Percentiles rank a stretch among this genome's conserved stretches.
These are phyloP conservation scores for Eucalyptus fibrosa DNA, from an alignment of 345 rosid genomes.

Conservation along the genomic window DNA sequence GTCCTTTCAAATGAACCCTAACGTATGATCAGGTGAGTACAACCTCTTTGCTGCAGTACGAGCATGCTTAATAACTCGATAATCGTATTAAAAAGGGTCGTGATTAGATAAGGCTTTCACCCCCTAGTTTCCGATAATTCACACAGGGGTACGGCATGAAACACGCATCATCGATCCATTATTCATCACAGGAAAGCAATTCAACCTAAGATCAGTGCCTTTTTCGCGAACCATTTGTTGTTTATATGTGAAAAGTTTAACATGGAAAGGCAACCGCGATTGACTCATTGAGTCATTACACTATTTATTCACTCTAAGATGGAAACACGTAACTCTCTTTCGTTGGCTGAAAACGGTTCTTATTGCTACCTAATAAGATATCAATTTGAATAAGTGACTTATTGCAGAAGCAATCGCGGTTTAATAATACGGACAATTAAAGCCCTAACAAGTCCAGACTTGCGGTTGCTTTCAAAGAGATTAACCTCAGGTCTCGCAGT, in stretches of 20 bases:
- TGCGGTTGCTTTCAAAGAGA: slow-evolving; percentile 2
- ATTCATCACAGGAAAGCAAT: neutral
- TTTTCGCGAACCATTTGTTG: neutral
- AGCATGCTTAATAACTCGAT: neutral
- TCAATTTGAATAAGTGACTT: neutral
- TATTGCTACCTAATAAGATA: neutral
- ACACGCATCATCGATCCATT: neutral
- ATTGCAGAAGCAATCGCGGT: neutral
- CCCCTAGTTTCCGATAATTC: neutral
- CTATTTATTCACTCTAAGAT: neutral
- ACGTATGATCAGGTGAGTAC: neutral
- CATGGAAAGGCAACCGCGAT: neutral
- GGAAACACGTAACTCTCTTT: neutral
- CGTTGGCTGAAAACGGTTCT: neutral
- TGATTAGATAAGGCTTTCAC: neutral
- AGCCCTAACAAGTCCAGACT: neutral
- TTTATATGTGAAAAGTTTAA: neutral
- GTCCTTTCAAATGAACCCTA: neutral
- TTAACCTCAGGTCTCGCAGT: neutral
- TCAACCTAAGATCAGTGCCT: neutral
- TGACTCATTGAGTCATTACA: neutral
- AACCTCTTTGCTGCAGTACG: neutral
- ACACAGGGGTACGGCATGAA: neutral
- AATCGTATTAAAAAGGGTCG: neutral
- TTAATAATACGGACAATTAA: neutral